phyloP scores from a whole-genome alignment of 169 alveolate genomes.

The Eimeria falciformis region DNA sequence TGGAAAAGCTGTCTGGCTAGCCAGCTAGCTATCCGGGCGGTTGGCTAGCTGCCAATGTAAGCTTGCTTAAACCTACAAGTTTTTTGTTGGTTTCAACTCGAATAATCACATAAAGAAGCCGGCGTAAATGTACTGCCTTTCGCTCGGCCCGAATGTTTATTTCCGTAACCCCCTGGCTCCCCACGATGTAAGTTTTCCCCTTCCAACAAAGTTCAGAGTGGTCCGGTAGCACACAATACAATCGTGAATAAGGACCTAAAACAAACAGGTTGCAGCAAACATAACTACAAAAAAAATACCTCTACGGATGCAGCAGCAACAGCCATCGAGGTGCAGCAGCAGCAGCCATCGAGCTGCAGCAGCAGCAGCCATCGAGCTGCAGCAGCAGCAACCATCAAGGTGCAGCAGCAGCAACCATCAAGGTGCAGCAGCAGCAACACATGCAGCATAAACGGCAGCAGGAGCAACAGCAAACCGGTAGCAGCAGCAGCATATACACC shows the following conservation, averaged over 20 bases:
- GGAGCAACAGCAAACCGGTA: neutral
- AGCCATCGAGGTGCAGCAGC: neutral
- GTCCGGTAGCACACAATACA: slow-evolving; percentile 9
- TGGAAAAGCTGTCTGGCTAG: no score
- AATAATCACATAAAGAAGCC: neutral
- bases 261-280: no score
- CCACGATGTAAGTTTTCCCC: neutral
- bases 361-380: neutral
- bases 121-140: neutral
- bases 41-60: no score
- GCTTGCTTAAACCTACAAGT: slow-evolving; percentile 6
- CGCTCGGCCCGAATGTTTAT: neutral
- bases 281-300: no score
- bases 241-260: neutral
- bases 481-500: neutral
- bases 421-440: neutral
- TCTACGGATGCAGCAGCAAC: slow-evolving; percentile 11
- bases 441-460: neutral
- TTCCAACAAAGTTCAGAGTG: neutral
- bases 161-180: neutral
- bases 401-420: slow-evolving; percentile 16
- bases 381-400: neutral
- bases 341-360: neutral
- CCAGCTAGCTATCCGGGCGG: no score
- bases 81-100: neutral